Percentiles rank a stretch among this genome's conserved stretches.
These are phyloP conservation scores for Huntiella bhutanensis DNA, from an alignment of 2,329 filamentous ascomycete genomes.

Conservation along the genomic window DNA sequence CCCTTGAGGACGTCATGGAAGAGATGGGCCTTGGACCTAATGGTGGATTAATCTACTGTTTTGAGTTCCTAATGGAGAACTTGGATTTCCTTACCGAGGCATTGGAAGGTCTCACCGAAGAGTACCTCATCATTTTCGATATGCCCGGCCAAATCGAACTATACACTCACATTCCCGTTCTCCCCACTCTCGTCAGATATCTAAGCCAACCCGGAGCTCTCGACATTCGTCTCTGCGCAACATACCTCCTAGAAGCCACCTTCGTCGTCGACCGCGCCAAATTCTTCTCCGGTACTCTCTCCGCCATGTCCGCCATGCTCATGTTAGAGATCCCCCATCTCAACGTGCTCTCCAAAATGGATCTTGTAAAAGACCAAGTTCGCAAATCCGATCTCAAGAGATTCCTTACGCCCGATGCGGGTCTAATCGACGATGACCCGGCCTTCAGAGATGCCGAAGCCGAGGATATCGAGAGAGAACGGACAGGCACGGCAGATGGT, in stretches of 20 bases:
- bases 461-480: conserved; percentile 44
- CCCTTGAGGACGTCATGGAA: conserved; percentile 89
- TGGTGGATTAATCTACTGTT: conserved; percentile 86
- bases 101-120: conserved; percentile 71
- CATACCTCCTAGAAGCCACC: conserved; percentile 86
- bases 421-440: conserved; percentile 64
- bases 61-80: conserved; percentile 88
- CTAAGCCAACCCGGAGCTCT: conserved; percentile 61
- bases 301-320: conserved; percentile 97
- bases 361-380: conserved; percentile 78
- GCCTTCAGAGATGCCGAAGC: conserved; percentile 22
- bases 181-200: conserved; percentile 67
- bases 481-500: conserved; percentile 25
- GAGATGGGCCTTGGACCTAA: conserved; percentile 82
- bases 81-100: conserved; percentile 78
- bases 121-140: conserved; percentile 94
- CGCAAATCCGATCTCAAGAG: conserved; percentile 74
- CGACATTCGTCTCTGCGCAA: conserved; percentile 79
- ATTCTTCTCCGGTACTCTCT: conserved; percentile 89
- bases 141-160: conserved; percentile 98
- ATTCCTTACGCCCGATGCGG: conserved; percentile 73
- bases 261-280: conserved; percentile 93
- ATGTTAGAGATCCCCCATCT: conserved; percentile 95
- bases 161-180: conserved; percentile 87
- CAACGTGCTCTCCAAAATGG: conserved; percentile 96